These are phyloP conservation scores for Aspergillus versicolor DNA, from an alignment of 2,329 filamentous ascomycete species.

Conservation along the genomic window DNA sequence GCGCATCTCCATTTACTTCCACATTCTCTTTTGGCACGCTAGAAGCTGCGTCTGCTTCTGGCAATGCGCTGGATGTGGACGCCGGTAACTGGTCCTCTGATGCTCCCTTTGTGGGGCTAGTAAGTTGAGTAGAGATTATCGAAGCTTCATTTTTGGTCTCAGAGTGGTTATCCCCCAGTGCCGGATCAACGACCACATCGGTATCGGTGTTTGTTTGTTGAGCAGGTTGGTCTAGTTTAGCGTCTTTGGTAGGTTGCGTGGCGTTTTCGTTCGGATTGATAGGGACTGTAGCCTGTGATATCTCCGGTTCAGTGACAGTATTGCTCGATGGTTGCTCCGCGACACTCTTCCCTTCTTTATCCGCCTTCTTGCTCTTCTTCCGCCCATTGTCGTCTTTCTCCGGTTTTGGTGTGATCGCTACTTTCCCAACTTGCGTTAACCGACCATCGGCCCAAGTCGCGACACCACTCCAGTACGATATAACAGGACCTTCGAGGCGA, in stretches of 20 bases:
- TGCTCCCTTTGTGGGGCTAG: neutral
- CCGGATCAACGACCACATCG: neutral
- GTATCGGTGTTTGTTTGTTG: slow-evolving; percentile 5
- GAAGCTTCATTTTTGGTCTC: neutral
- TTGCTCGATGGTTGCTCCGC: slow-evolving; percentile 21
- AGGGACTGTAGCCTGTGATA: slow-evolving; percentile 9
- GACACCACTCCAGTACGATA: slow-evolving; percentile 91
- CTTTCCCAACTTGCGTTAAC: slow-evolving; percentile 67
- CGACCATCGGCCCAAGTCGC: slow-evolving; percentile 77
- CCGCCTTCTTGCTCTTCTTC: slow-evolving; percentile 33
- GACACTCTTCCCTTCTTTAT: slow-evolving; percentile 27
- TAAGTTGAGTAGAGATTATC: neutral
- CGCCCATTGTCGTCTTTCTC: slow-evolving; percentile 51
- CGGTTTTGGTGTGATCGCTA: slow-evolving; percentile 45
- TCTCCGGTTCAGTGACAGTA: slow-evolving; percentile 9
- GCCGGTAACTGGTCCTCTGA: neutral
- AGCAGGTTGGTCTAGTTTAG: slow-evolving; percentile 10
- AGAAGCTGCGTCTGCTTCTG: neutral
- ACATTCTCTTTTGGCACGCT: neutral
- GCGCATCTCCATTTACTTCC: neutral
- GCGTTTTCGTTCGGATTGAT: slow-evolving; percentile 3
- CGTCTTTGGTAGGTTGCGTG: slow-evolving; percentile 9
- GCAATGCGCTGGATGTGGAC: neutral
- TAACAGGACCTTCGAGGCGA: slow-evolving; percentile 81
- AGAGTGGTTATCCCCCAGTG: neutral